A percentile compares a stretch with the other conserved stretches of the same genome.
These are phyloP conservation scores for Nicotiana rustica DNA, from an alignment of 305 asterid genomes.

Conservation along the genomic window DNA sequence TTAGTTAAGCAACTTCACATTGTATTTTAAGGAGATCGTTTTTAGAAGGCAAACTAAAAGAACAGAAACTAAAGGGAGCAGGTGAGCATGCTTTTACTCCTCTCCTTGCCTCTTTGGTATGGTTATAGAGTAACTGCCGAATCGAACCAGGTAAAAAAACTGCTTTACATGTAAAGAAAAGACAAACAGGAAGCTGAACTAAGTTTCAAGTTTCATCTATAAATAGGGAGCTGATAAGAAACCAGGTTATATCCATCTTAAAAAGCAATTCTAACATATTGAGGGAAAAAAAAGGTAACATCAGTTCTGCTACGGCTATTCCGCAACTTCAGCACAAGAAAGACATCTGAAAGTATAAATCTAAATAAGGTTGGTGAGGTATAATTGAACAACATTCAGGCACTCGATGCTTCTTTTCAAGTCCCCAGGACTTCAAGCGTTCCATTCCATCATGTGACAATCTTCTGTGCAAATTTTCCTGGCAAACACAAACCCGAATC, in stretches of 20 bases:
- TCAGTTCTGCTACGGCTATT: not conserved
- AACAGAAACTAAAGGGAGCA: not conserved
- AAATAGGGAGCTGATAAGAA: not conserved
- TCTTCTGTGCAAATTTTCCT: conserved; percentile 7
- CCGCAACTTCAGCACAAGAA: conserved; percentile 19
- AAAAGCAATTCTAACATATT: not conserved
- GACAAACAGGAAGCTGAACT: conserved; percentile 2
- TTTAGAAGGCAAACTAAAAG: conserved; percentile 12
- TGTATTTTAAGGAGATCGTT: not conserved
- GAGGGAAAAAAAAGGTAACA: not conserved
- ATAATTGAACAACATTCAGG: conserved; percentile 30
- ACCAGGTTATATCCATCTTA: conserved; percentile 14
- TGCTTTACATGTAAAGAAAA: not conserved
- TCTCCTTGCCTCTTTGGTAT: not conserved
- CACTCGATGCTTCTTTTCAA: conserved; percentile 10
- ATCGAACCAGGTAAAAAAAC: not conserved
- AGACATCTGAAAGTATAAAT: not conserved
- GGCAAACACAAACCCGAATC: conserved; percentile 29
- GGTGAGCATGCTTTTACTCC: conserved; percentile 12
- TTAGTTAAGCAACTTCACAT: not conserved
- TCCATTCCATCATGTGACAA: not conserved
- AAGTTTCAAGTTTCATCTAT: conserved; percentile 16
- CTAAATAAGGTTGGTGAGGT: conserved; percentile 1
- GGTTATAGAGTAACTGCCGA: not conserved
- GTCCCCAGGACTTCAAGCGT: not conserved